phyloP scores from a whole-genome alignment of 768 basidiomycete genomes.

The Leccinum ochraceum region DNA sequence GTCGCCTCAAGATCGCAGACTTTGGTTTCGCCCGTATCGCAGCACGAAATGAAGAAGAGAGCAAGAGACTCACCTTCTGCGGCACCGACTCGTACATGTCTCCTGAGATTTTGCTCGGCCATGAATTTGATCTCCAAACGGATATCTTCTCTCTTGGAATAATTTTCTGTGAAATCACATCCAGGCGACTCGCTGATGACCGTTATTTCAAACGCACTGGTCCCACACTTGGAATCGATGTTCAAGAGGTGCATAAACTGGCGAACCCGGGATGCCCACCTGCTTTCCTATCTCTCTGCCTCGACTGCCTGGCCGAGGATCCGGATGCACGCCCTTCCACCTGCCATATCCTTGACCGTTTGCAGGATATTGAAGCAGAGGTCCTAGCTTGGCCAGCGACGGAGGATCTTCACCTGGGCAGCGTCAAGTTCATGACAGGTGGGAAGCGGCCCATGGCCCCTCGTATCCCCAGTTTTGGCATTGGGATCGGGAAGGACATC shows the following conservation, averaged over 20 bases:
- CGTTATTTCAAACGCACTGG: slow-evolving; percentile 72
- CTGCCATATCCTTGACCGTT: slow-evolving; percentile 72
- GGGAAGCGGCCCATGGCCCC: slow-evolving; percentile 60
- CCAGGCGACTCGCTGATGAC: slow-evolving; percentile 84
- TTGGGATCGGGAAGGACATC: slow-evolving; percentile 66
- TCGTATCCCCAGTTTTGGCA: slow-evolving; percentile 87
- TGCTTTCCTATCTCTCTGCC: slow-evolving; percentile 70
- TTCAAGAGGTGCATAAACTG: slow-evolving; percentile 64
- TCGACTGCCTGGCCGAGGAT: slow-evolving; percentile 72
- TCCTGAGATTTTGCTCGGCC: slow-evolving; percentile 89
- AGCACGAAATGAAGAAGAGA: slow-evolving; percentile 88
- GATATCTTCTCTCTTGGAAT: slow-evolving; percentile 94
- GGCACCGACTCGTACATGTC: slow-evolving; percentile 97
- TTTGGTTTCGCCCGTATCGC: slow-evolving; percentile 97
- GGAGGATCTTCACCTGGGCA: slow-evolving; percentile 79
- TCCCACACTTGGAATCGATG: slow-evolving; percentile 78
- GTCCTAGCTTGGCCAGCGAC: slow-evolving; percentile 68
- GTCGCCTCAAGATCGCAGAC: slow-evolving; percentile 96
- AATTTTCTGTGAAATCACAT: slow-evolving; percentile 90
- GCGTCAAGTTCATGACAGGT: slow-evolving; percentile 78
- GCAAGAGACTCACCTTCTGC: slow-evolving; percentile 80
- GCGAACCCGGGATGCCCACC: slow-evolving; percentile 78
- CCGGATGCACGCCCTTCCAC: slow-evolving; percentile 75
- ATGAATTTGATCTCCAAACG: slow-evolving; percentile 91
- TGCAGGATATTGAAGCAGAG: slow-evolving; percentile 82